These are phyloP conservation scores for Pyrenophora teres DNA, from an alignment of 2,329 filamentous ascomycete genomes.

Conservation along the genomic window DNA sequence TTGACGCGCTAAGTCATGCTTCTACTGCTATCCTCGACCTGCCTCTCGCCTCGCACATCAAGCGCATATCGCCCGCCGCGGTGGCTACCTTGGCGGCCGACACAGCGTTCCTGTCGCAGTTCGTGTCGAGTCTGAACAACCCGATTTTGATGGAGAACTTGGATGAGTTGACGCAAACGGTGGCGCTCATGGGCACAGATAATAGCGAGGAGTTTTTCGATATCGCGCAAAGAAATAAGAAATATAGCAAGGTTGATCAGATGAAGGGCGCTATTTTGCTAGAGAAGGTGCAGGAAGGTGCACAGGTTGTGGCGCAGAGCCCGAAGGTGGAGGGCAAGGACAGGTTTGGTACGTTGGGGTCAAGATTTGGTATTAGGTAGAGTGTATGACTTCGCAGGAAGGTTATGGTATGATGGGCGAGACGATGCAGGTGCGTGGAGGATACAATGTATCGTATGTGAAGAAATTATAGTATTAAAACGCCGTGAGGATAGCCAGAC, in stretches of 20 bases:
- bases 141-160: constrained; percentile 87
- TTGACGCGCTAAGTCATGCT: constrained; percentile 90
- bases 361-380: constrained; percentile 38
- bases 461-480: neutral
- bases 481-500: constrained; percentile 3
- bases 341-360: constrained; percentile 43
- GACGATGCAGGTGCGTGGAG: too few species aligned
- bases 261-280: constrained; percentile 84
- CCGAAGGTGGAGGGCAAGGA: constrained; percentile 36
- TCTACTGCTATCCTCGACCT: constrained; percentile 81
- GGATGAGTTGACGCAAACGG: constrained; percentile 91
- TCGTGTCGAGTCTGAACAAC: constrained; percentile 85
- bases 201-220: constrained; percentile 98
- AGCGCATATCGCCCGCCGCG: constrained; percentile 84
- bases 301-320: constrained; percentile 43
- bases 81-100: constrained; percentile 81
- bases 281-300: constrained; percentile 67
- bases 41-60: constrained; percentile 77
- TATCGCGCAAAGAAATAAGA: constrained; percentile 83
- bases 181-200: constrained; percentile 80
- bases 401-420: too few species aligned
- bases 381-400: neutral
- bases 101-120: constrained; percentile 79
- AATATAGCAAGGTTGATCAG: constrained; percentile 90
- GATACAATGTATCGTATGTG: too few species aligned